These are phyloP conservation scores for Juglanconis oblonga DNA, from an alignment of 2,329 filamentous ascomycete genomes.

Conservation along the genomic window DNA sequence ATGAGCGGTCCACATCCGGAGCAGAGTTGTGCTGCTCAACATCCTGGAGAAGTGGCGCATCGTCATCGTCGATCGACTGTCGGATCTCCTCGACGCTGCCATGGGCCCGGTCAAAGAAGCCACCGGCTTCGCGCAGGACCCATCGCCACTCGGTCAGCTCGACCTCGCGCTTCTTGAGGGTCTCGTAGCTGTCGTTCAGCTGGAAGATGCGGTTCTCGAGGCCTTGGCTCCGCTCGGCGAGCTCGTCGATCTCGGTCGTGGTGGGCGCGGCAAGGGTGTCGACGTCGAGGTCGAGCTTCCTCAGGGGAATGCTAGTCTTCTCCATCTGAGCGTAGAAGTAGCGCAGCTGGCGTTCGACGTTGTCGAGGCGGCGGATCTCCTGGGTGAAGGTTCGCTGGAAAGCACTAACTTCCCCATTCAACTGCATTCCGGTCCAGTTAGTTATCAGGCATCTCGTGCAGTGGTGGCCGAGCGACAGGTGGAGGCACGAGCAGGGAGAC, in stretches of 20 bases:
- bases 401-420: slow-evolving; percentile 88
- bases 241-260: slow-evolving; percentile 92
- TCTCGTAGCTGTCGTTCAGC: slow-evolving; percentile 97
- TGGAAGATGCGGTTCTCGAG: slow-evolving; percentile 88
- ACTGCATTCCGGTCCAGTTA: slow-evolving; percentile 45
- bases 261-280: slow-evolving; percentile 84
- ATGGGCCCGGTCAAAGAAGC: slow-evolving; percentile 95
- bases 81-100: slow-evolving; percentile 96
- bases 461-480: not conserved
- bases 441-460: slow-evolving; percentile 9
- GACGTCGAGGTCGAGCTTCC: slow-evolving; percentile 87
- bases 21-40: slow-evolving; percentile 75
- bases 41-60: slow-evolving; percentile 89
- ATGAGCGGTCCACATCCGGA: slow-evolving; percentile 75
- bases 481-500: slow-evolving; percentile 31
- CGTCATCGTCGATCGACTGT: slow-evolving; percentile 83
- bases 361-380: slow-evolving; percentile 94
- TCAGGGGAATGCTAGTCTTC: slow-evolving; percentile 80
- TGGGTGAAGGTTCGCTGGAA: slow-evolving; percentile 98
- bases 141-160: slow-evolving; percentile 98
- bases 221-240: slow-evolving; percentile 86
- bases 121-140: slow-evolving; percentile 92
- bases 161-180: slow-evolving; percentile 93
- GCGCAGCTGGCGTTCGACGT: slow-evolving; percentile 94
- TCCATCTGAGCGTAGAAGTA: slow-evolving; percentile 97